phyloP scores from a whole-genome alignment of 106 monocot species.

The Platanthera zijinensis region DNA sequence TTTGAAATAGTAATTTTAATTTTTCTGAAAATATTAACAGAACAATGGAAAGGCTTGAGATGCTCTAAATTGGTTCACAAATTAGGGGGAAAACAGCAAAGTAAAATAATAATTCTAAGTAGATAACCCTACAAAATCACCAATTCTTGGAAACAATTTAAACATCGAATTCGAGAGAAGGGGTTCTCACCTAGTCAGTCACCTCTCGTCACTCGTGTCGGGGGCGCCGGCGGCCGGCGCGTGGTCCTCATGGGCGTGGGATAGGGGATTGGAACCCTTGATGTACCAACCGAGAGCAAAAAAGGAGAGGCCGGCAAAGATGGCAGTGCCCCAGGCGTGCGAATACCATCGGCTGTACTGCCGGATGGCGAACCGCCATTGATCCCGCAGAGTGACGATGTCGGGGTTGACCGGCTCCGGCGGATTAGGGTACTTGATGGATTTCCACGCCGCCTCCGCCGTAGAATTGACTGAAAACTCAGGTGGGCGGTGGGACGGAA shows the following conservation, averaged over 20 bases:
- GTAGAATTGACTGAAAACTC: background rate
- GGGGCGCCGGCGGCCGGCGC: background rate
- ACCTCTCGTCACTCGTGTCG: background rate
- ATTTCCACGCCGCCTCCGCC: constrained; percentile 7
- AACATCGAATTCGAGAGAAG: background rate
- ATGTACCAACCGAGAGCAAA: constrained; percentile 94
- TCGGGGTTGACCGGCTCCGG: constrained; percentile 79
- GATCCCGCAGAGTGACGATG: constrained; percentile 70
- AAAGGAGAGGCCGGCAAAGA: constrained; percentile 78
- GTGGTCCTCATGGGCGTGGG: background rate
- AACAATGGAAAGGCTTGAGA: no score
- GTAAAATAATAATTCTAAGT: no score
- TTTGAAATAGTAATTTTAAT: no score
- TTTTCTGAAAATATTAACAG: no score
- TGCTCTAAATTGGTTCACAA: no score
- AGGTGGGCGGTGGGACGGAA: background rate
- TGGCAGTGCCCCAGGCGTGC: constrained; percentile 93
- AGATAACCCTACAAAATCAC: no score
- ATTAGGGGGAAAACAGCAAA: no score
- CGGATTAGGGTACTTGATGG: constrained; percentile 51
- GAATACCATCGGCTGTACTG: constrained; percentile 91
- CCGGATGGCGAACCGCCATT: constrained; percentile 83
- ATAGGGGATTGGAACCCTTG: constrained; percentile 88
- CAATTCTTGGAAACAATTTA: no score
- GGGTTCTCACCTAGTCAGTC: background rate